Evolutionary conservation across 2,329 filamentous ascomycete species (phyloP).

Genomic region (Penicillium hordei): DNA sequence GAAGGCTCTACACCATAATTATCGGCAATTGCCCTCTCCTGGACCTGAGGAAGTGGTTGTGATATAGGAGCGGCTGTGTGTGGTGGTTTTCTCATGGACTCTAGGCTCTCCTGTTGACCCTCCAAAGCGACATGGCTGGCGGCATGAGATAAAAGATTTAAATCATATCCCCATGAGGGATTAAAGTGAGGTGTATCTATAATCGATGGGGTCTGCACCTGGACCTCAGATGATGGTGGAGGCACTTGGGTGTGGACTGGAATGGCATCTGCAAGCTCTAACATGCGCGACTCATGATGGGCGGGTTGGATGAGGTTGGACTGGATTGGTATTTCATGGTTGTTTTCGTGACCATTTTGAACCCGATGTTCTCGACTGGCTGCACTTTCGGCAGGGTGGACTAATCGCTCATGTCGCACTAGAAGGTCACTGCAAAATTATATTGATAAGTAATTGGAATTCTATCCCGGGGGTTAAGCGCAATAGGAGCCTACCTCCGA

Average conservation of each 20-base stretch:
- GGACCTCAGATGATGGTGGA: slow-evolving; percentile 38
- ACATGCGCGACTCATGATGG: slow-evolving; percentile 46
- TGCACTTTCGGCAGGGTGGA: slow-evolving; percentile 47
- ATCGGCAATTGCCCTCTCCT: slow-evolving; percentile 43
- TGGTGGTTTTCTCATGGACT: slow-evolving; percentile 38
- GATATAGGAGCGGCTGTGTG: slow-evolving; percentile 33
- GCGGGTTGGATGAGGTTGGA: slow-evolving; percentile 39
- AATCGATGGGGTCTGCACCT: slow-evolving; percentile 40
- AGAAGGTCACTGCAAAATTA: slow-evolving; percentile 45
- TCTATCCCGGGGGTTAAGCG: slow-evolving; percentile 2
- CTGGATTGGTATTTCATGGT: slow-evolving; percentile 36
- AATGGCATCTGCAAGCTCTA: slow-evolving; percentile 47
- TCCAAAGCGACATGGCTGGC: slow-evolving; percentile 51
- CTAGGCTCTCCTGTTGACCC: slow-evolving; percentile 44
- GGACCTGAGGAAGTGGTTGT: slow-evolving; percentile 36
- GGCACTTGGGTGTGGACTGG: slow-evolving; percentile 41
- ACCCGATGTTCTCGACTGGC: slow-evolving; percentile 41
- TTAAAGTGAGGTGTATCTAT: slow-evolving; percentile 49
- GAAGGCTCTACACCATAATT: slow-evolving; percentile 47
- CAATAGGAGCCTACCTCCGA: slow-evolving; percentile 38
- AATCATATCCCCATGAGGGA: slow-evolving; percentile 52
- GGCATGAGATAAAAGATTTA: slow-evolving; percentile 51
- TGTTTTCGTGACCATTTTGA: slow-evolving; percentile 27
- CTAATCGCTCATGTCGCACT: slow-evolving; percentile 51
- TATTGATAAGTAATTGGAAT: slow-evolving; percentile 25